A percentile compares a stretch with the other conserved stretches of the same genome.
Evolutionary conservation across 1,139 yeast species (phyloP).

Genomic region (Candida sojae): DNA sequence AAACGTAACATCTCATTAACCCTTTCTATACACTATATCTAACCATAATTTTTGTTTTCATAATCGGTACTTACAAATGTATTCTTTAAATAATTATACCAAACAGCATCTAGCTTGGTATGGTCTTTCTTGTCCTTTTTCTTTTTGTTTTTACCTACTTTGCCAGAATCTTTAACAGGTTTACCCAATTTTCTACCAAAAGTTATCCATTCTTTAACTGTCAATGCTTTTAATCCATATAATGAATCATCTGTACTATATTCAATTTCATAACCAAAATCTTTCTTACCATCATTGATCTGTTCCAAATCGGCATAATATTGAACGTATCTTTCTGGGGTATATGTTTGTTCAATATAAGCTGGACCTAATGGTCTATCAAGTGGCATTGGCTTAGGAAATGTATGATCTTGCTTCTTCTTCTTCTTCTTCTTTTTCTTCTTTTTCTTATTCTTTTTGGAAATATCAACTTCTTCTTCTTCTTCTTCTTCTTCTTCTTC

Average conservation of each 20-base stretch:
- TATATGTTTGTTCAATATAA: conserved; percentile 64
- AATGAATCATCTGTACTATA: conserved; percentile 65
- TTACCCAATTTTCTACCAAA: conserved; percentile 56
- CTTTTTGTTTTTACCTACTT: conserved; percentile 14
- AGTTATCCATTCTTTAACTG: conserved; percentile 62
- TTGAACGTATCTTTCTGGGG: conserved; percentile 74
- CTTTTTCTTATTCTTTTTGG: conserved; percentile 16
- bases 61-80: conserved; percentile 69
- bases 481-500: conserved; percentile 16
- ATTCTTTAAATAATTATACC: conserved; percentile 48
- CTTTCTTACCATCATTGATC: conserved; percentile 48
- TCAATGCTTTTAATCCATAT: conserved; percentile 55
- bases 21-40: background rate
- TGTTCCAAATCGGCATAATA: conserved; percentile 64
- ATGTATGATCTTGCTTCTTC: conserved; percentile 54
- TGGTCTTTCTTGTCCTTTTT: conserved; percentile 11
- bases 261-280: conserved; percentile 63
- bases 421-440: conserved; percentile 5
- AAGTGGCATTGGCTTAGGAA: conserved; percentile 66
- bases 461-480: conserved; percentile 8
- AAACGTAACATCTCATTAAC: too few species aligned
- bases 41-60: conserved; percentile 47
- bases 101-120: conserved; percentile 30
- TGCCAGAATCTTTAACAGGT: conserved; percentile 19
- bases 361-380: conserved; percentile 69